Evolutionary conservation across 2,329 filamentous ascomycete species (phyloP).

Genomic region (Colletotrichum theobromicola): DNA sequence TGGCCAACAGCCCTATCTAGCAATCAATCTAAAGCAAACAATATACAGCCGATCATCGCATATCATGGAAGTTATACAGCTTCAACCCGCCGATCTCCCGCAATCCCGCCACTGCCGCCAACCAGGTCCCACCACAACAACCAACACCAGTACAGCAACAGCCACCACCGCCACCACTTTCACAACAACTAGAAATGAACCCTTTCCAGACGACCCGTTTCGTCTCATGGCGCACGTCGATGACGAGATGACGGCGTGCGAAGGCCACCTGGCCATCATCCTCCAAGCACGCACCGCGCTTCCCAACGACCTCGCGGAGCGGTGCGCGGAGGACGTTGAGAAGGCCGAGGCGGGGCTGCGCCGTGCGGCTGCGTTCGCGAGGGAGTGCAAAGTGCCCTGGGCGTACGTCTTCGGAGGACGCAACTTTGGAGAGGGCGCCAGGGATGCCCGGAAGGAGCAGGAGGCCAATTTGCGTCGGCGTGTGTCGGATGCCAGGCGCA

Average conservation of each 20-base stretch:
- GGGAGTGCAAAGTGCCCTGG: neutral
- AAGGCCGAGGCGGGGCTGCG: neutral
- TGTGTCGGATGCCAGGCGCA: neutral
- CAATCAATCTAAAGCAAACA: neutral
- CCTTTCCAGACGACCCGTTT: neutral
- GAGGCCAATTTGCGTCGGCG: neutral
- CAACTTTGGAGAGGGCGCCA: neutral
- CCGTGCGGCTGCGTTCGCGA: neutral
- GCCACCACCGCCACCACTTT: neutral
- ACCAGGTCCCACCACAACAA: neutral
- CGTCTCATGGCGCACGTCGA: neutral
- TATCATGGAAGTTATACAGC: neutral
- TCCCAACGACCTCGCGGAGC: neutral
- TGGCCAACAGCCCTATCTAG: neutral
- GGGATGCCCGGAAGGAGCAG: neutral
- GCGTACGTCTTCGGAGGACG: neutral
- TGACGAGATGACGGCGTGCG: neutral
- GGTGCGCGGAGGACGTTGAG: neutral
- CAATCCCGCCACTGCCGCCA: neutral
- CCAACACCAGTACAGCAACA: neutral
- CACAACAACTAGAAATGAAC: neutral
- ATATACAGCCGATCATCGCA: neutral
- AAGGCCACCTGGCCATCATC: neutral
- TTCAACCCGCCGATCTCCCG: conserved; percentile 10
- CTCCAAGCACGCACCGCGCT: neutral